A percentile compares a stretch with the other conserved stretches of the same genome.
phyloP scores from a whole-genome alignment of 768 basidiomycete species.

The Hortiboletus campestris region DNA sequence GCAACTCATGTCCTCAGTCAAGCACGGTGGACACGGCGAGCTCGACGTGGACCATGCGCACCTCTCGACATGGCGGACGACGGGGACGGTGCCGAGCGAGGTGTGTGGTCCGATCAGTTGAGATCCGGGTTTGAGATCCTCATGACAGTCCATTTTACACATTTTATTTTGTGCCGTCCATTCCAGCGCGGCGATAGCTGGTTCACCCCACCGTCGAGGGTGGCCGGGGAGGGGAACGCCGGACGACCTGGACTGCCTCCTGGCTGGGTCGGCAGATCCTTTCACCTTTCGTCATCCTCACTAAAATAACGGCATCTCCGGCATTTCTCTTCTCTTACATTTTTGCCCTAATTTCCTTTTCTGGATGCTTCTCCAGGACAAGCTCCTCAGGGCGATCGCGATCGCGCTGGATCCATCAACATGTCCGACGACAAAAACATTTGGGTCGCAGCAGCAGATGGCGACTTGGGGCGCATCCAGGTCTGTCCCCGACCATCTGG shows the following conservation, averaged over 20 bases:
- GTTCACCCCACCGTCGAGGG: not conserved
- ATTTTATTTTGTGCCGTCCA: not conserved
- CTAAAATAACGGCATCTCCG: conserved; percentile 13
- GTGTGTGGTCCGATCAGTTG: conserved; percentile 24
- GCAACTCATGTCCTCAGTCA: not conserved
- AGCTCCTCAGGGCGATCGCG: conserved; percentile 15
- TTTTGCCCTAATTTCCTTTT: conserved; percentile 29
- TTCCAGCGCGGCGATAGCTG: not conserved
- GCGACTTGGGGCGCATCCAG: conserved; percentile 73
- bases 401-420: conserved; percentile 20
- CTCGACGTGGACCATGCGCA: conserved; percentile 2
- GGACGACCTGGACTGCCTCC: not conserved
- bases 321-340: not conserved
- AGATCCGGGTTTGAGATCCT: conserved; percentile 31
- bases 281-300: not conserved
- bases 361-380: conserved; percentile 16
- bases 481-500: conserved; percentile 40
- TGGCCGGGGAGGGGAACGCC: not conserved
- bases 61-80: not conserved
- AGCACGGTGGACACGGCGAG: not conserved
- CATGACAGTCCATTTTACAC: not conserved
- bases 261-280: not conserved
- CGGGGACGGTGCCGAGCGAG: conserved; percentile 26
- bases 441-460: conserved; percentile 92
- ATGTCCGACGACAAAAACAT: conserved; percentile 58